Conservation (phyloP, 352 stramenopile genomes). For the Pythium periplocum region DNA sequence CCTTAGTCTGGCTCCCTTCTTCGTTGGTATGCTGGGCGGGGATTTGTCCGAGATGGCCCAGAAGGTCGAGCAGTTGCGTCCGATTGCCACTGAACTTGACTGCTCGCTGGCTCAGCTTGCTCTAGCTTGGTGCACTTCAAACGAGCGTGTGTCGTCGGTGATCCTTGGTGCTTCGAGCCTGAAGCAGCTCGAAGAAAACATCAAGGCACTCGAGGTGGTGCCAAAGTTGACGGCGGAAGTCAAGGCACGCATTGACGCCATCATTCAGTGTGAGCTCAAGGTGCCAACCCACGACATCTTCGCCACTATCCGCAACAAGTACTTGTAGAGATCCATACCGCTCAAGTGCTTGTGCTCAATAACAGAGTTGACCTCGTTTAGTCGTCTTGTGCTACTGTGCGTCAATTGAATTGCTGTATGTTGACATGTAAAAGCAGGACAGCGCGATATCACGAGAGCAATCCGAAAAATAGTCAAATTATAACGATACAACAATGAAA, state of each 20-base stretch:
- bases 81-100: conserved; percentile 25
- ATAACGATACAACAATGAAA: too few species aligned
- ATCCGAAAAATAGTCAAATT: too few species aligned
- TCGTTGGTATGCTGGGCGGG: too few species aligned
- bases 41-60: conserved; percentile 1
- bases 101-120: conserved; percentile 36
- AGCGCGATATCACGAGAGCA: too few species aligned
- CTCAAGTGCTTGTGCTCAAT: too few species aligned
- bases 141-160: conserved; percentile 36
- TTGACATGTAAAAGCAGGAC: too few species aligned
- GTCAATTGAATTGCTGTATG: too few species aligned
- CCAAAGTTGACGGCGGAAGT: conserved; percentile 39
- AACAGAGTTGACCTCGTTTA: too few species aligned
- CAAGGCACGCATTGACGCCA: conserved; percentile 38
- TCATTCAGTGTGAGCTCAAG: conserved; percentile 15
- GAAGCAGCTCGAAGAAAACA: conserved; percentile 48
- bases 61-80: conserved; percentile 22
- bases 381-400: too few species aligned
- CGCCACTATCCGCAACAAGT: too few species aligned
- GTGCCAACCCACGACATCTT: conserved; percentile 1
- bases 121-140: conserved; percentile 35
- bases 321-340: too few species aligned
- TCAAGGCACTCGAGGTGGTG: conserved; percentile 35
- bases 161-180: conserved; percentile 37
- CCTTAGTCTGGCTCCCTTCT: too few species aligned